phyloP scores from a whole-genome alignment of 164 flowering plant genomes.

The Echeveria elegans region DNA sequence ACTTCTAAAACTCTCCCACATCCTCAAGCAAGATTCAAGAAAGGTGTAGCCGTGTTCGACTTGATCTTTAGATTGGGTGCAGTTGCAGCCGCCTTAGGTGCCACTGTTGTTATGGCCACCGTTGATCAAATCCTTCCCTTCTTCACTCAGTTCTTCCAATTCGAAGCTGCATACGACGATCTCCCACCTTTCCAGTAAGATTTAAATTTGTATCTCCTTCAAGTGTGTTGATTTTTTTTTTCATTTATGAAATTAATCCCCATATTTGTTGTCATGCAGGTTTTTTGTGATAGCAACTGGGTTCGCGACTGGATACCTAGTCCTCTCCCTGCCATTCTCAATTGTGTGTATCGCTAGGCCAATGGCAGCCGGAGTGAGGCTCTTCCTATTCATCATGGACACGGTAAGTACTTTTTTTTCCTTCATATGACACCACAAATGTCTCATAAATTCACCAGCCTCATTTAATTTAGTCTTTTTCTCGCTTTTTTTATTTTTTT shows the following conservation, averaged over 20 bases:
- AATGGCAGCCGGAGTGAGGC: not conserved
- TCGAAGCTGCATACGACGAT: conserved; percentile 3
- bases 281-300: conserved; percentile 6
- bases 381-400: conserved; percentile 5
- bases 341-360: conserved; percentile 5
- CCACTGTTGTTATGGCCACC: conserved; percentile 3
- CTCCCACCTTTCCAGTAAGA: conserved; percentile 3
- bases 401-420: not conserved
- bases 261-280: not conserved
- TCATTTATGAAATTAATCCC: not conserved
- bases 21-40: conserved; percentile 2
- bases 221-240: too few relatives aligned
- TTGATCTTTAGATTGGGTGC: conserved; percentile 7
- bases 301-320: conserved; percentile 6
- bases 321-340: not conserved
- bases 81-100: conserved; percentile 2
- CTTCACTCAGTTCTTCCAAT: conserved; percentile 11
- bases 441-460: not conserved
- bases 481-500: too few relatives aligned
- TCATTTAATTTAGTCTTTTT: not conserved
- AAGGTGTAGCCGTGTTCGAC: conserved; percentile 7
- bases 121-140: conserved; percentile 7
- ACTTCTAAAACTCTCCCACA: not conserved
- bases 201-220: too few relatives aligned
- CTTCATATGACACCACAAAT: not conserved